phyloP scores from a whole-genome alignment of 306 rosid genomes.

The Arachis stenosperma region DNA sequence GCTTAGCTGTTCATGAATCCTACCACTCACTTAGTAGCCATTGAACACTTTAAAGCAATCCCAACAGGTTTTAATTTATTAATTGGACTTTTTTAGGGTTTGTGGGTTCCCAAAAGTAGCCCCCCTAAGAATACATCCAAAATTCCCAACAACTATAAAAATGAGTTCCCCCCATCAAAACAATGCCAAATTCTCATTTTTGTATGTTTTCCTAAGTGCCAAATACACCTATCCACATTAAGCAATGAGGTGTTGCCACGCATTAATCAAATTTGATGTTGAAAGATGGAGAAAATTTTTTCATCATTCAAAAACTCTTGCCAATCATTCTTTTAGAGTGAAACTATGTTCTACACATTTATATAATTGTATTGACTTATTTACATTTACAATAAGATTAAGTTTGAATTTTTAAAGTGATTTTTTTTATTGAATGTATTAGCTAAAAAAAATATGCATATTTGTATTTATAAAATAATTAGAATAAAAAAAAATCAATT shows the following conservation, averaged over 20 bases:
- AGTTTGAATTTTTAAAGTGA: too few relatives aligned
- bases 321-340: slow-evolving; percentile 50
- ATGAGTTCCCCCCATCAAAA: slow-evolving; percentile 36
- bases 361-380: too few relatives aligned
- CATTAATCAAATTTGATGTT: slow-evolving; percentile 50
- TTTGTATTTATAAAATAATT: too few relatives aligned
- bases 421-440: too few relatives aligned
- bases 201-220: slow-evolving; percentile 50
- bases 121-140: slow-evolving; percentile 59
- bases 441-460: too few relatives aligned
- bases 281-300: slow-evolving; percentile 44
- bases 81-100: slow-evolving; percentile 14
- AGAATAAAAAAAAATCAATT: too few relatives aligned
- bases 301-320: slow-evolving; percentile 47
- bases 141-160: slow-evolving; percentile 49
- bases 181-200: slow-evolving; percentile 50
- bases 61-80: slow-evolving; percentile 39
- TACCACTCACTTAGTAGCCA: slow-evolving; percentile 59
- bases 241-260: slow-evolving; percentile 52
- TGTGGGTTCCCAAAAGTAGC: slow-evolving; percentile 40
- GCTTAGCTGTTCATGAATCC: slow-evolving; percentile 64
- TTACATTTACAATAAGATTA: too few relatives aligned
- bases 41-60: slow-evolving; percentile 45
- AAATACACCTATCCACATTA: slow-evolving; percentile 39
- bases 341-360: too few relatives aligned